Evolutionary conservation across 352 stramenopile species (phyloP), one percentile per base, ranked within the genome.

Genomic region (Saprolegnia diclina): DNA sequence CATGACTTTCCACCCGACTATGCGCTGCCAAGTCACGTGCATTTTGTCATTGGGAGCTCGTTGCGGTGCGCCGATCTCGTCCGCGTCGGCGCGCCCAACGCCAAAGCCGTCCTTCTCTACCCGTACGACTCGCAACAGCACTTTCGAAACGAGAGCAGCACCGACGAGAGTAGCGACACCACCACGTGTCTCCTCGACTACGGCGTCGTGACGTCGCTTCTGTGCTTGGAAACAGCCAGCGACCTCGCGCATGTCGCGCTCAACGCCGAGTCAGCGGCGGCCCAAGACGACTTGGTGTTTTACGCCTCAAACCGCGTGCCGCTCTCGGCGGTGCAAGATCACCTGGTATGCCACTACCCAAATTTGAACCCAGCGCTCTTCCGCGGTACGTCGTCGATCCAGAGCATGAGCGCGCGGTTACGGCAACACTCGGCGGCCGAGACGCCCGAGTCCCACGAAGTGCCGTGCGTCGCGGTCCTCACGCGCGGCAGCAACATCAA

Each of bases 161-260:
- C 79, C 22, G 76, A 80, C 50, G 76, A 81, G 29, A 65, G 67
- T 40, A 69, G 81, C 18, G 77, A 63, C n/a, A 55, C 69, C 0
- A 65, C 80, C 19, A 72, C 78, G 38, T 77, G 87, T 21, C 68
- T 89, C 24, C 61, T 84, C 3, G 81, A 89, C 62, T 89, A 89
- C 64, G 77, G 85, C 62, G 79, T 88, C 42, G 84, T 87, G 71
- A 83, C 85, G 78, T 87, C 81, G 16, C 84, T 79, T 14, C 52
- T 87, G 16, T 69, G 63, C 54, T 22, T 69, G 18, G 63, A 69
- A 32, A 69, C 63, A 5, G 46, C 63, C 0, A 53, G 48, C 35
- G 62, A 68, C 24, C 38, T 56, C 10, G 40, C 57, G 40, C 48
- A 21, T 5, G 16, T 21, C 14, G 21, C 16, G n/a, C 54, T 26